Percentiles rank a stretch among this genome's conserved stretches.
These are phyloP conservation scores for Castanea sativa DNA, from an alignment of 306 rosid species.

Conservation along the genomic window DNA sequence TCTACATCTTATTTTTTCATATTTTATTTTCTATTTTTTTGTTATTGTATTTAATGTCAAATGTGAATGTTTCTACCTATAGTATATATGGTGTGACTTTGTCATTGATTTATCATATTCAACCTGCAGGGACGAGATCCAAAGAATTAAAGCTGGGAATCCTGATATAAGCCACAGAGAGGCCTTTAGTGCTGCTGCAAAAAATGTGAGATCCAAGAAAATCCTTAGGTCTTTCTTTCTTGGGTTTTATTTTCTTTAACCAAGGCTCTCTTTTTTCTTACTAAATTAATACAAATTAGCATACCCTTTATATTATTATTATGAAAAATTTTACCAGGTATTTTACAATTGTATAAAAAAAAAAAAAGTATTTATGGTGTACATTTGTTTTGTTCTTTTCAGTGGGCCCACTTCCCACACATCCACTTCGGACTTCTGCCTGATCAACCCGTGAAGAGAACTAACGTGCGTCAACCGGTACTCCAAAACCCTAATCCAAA, in stretches of 20 bases:
- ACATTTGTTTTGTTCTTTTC: constrained; percentile 30
- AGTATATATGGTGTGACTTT: neutral
- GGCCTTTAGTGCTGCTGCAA: constrained; percentile 99
- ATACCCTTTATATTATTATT: neutral
- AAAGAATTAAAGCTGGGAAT: constrained; percentile 96
- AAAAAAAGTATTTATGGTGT: neutral
- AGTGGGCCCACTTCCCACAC: constrained; percentile 99
- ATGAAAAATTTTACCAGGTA: neutral
- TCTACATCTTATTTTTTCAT: neutral
- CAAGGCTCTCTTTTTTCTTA: constrained; percentile 16
- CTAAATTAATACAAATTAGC: neutral
- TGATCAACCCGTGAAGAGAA: constrained; percentile 81
- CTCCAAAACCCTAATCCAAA: constrained; percentile 34
- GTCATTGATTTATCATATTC: neutral
- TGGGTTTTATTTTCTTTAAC: constrained; percentile 8
- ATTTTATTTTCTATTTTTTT: neutral
- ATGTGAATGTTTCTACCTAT: neutral
- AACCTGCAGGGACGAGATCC: constrained; percentile 85
- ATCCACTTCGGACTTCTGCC: constrained; percentile 97
- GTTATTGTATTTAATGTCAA: neutral
- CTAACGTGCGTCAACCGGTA: constrained; percentile 70
- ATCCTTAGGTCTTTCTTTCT: constrained; percentile 26
- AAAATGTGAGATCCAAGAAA: constrained; percentile 67
- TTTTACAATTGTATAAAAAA: neutral
- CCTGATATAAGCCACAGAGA: constrained; percentile 99